Evolutionary conservation across 2,329 filamentous ascomycete genomes (phyloP), one percentile per base, ranked within the genome.

Genomic region (Simplicillium sp.): DNA sequence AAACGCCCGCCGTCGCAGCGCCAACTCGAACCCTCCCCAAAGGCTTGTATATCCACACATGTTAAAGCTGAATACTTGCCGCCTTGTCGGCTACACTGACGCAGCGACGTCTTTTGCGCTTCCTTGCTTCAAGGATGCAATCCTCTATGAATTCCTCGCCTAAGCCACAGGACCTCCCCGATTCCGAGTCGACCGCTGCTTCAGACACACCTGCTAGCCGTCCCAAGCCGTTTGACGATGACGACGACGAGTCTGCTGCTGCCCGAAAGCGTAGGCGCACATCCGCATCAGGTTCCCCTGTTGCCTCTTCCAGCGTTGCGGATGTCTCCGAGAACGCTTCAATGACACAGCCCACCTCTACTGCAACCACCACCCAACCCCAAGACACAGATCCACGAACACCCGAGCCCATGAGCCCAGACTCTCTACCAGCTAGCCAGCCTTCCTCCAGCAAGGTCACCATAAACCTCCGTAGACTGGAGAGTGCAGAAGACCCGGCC

Each of bases 191-290:
- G 11, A 32, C 73, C 54, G 66, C 68, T 61, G 80, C 76, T 53
- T 73, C 73, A 60, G 78, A 82, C 65, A 72, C 75, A 58, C 70
- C 70, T 59, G 74, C 76, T 53, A 77, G 72, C 50, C 72, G 78
- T 47, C 75, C 74, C 39, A 80, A 82, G 48, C 78, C 78, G 33
- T 82, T 81, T 56, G 70, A 79, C 61, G 75, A 80, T 59, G 65
- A 60, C 54, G 71, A 76, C 20, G 20, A 25, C 20, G 20, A 25
- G n/a, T n/a, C n/a, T 48, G 54, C 61, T 36, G 66, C 70, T 34
- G 68, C 77, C 42, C 68, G 77, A 48, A 82, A 82, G 58, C 74
- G 78, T 39, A 76, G 74, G 47, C 72, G 77, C 49, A 78, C 76
- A 25, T 80, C 77, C 12, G 61, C 68, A 39, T 70, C 70, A 42